A percentile compares a stretch with the other conserved stretches of the same genome.
Evolutionary conservation across 164 flowering plant genomes (phyloP).

Genomic region (Aristolochia contorta): DNA sequence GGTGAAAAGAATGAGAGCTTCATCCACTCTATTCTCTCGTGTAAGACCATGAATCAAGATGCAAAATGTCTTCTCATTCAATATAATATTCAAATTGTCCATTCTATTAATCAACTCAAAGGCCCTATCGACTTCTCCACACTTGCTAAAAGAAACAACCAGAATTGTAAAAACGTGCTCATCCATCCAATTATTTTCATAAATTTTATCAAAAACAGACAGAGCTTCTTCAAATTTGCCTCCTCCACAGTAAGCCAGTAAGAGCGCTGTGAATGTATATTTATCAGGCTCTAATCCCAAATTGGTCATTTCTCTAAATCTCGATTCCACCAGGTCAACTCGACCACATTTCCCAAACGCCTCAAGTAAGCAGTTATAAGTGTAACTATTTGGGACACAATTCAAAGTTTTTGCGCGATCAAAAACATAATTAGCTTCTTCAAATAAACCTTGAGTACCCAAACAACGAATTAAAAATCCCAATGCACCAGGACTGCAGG

Average conservation of each 20-base stretch:
- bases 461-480: slow-evolving; percentile 72
- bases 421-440: slow-evolving; percentile 58
- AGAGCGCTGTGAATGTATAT: slow-evolving; percentile 54
- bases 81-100: slow-evolving; percentile 30
- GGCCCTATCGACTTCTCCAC: slow-evolving; percentile 66
- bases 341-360: slow-evolving; percentile 34
- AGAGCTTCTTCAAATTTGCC: slow-evolving; percentile 52
- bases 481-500: slow-evolving; percentile 61
- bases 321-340: slow-evolving; percentile 43
- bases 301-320: slow-evolving; percentile 58
- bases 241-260: slow-evolving; percentile 62
- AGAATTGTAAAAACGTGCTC: slow-evolving; percentile 42
- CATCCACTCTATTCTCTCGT: slow-evolving; percentile 39
- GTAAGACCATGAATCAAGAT: slow-evolving; percentile 72
- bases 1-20: slow-evolving; percentile 50
- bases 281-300: slow-evolving; percentile 40
- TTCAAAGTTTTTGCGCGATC: slow-evolving; percentile 34
- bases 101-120: slow-evolving; percentile 53
- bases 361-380: slow-evolving; percentile 74
- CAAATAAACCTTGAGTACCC: slow-evolving; percentile 50
- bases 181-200: slow-evolving; percentile 56
- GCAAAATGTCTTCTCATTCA: slow-evolving; percentile 59
- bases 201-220: slow-evolving; percentile 40
- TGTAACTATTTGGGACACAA: slow-evolving; percentile 54
- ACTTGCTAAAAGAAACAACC: slow-evolving; percentile 49